Evolutionary conservation across 176 grass and related monocot species (phyloP), one percentile per base, ranked within the genome.

Genomic region (Ampelocalamus luodianensis): DNA sequence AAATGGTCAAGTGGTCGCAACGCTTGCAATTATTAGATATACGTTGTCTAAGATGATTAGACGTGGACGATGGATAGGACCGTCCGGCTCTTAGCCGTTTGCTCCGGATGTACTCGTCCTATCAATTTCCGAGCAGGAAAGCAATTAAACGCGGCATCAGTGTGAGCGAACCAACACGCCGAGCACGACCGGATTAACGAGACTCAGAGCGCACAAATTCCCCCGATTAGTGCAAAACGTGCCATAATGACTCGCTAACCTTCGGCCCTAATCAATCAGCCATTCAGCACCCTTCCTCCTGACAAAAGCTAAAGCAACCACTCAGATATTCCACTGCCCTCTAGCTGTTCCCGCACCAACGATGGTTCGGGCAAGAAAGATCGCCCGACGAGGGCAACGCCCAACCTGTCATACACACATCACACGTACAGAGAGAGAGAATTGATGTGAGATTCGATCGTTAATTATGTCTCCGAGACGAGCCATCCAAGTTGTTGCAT

Each of bases 191-290:
- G 43, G 32, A 64, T n/a, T 54, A 34, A 29, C 16, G 10, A 20
- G 12, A 5, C 54, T 27, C 1, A 5, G 2, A 29, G 12, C 65
- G 74, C 62, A 88, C 66, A 72, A 16, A 88, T 79, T 84, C 87
- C 80, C 55, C 34, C 3, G 45, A 29, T 83, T 64, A 72, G 26
- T n/a, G 86, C 4, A 54, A 78, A 83, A 78, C 86, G 86, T 88
- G 86, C 17, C 34, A 32, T 53, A 29, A 64, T 71, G 49, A 46
- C 79, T 4, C 60, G 16, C 38, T 43, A 72, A 48, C 26, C 68
- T 62, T 48, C 10, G 54, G 18, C 39, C 18, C 56, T 83, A 74
- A 50, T 64, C 55, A 64, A 15, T 10, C 40, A 2, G 0, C 55
- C 39, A 10, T 5, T 5, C 40, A 2, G 0, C 7, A 18, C 7